Base-by-base conservation (phyloP, 2,329 filamentous ascomycete genomes). In the Teratosphaeria pseudoeucalypti region DNA sequence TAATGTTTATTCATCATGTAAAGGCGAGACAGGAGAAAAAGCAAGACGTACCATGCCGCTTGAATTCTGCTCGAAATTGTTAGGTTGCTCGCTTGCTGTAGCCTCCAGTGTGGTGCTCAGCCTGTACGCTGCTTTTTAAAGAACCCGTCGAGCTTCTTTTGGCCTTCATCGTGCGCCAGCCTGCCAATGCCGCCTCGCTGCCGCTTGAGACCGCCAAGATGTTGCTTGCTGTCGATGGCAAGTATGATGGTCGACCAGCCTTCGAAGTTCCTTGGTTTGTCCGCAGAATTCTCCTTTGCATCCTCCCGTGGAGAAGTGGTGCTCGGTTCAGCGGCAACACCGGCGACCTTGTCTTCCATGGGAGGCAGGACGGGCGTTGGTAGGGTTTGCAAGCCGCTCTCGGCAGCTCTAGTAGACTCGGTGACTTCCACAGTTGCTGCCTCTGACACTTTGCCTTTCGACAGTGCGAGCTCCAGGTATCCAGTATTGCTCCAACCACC, bases 171-270 rank as follows among this genome's bases (percentile, higher is more conserved):
- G 70, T 89, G 86, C 59, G 81, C 80, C 47, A 88, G 81, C 66
- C 87, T 94, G 58, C 90, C 90, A 59, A 96, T 88, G 3, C 91
- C 91, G 34, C 90, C 89, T 27, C 87, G 79, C 9, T 90, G 92
- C 73, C 90, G 88, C 71, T 86, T 92, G 60, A 96, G 76, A 32
- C 85, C 84, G 53, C 77, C 74, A 2, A 96, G 81, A 73, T 96
- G 92, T 3, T 83, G 81, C 61, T 82, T 81, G 62, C 82, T 82
- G 70, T 96, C 92, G 63, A 90, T 79, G 5, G 77, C 77, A 54
- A 82, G 72, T 32, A 95, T 79, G 7, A 77, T 72, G 19, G 80
- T 77, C 14, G 71, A 75, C 76, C 77, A 80, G n/a, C 73, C 73
- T 19, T 63, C 37, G 7, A 74, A 60, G 3, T 71, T 57, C 2